phyloP scores from a whole-genome alignment of 2,329 filamentous ascomycete species.

The Talaromyces amestolkiae region DNA sequence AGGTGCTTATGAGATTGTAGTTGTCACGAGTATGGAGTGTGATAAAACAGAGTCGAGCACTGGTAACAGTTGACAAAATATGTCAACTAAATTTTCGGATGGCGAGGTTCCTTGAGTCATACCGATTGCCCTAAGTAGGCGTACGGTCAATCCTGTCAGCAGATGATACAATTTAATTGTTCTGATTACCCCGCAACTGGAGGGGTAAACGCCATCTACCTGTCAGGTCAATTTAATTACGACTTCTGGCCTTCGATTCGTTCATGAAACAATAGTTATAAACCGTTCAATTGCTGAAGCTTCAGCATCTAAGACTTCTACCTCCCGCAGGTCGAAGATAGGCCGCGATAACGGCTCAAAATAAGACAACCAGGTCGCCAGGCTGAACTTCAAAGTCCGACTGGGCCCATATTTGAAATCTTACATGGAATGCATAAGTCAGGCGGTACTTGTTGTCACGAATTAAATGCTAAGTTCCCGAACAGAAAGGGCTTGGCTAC shows the following conservation, averaged over 20 bases:
- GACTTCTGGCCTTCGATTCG: not conserved
- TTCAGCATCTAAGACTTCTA: not conserved
- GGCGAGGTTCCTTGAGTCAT: not conserved
- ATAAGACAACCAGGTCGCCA: not conserved
- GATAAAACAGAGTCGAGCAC: no score
- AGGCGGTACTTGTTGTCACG: not conserved
- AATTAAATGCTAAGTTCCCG: not conserved
- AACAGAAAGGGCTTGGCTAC: not conserved
- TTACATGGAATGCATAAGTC: not conserved
- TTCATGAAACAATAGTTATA: not conserved
- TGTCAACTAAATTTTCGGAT: no score
- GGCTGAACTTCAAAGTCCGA: not conserved
- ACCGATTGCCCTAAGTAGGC: not conserved
- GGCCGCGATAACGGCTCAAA: not conserved
- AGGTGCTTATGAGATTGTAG: not conserved
- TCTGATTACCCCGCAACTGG: not conserved
- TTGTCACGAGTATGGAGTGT: not conserved
- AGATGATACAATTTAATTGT: not conserved
- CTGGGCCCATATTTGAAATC: not conserved
- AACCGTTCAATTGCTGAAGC: not conserved
- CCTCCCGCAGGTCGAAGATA: not conserved
- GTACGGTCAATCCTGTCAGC: not conserved
- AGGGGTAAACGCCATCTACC: not conserved
- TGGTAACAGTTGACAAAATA: no score
- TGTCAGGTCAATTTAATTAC: not conserved